Conservation (phyloP, 2,329 filamentous ascomycete species). For the Lasiodiplodia gonubiensis region DNA sequence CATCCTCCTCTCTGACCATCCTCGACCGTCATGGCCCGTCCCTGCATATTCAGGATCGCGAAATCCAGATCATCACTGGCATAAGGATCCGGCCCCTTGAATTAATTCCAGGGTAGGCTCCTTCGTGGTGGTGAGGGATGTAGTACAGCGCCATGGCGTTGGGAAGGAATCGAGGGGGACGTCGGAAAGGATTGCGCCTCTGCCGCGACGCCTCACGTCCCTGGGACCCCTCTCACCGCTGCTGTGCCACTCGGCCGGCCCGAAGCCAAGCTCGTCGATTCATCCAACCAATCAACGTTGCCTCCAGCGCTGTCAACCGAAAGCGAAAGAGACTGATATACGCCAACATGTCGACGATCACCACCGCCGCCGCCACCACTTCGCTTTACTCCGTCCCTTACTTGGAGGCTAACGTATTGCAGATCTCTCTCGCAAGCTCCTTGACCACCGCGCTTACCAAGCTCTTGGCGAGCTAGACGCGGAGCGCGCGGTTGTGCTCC, state of each 20-base stretch:
- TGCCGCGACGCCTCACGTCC: not conserved
- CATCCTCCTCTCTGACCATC: not conserved
- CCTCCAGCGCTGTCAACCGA: not conserved
- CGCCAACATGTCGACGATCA: not conserved
- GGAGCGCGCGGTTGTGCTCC: not conserved
- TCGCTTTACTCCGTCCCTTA: not conserved
- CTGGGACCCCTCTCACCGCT: not conserved
- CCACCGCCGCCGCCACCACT: too few species aligned
- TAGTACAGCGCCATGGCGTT: not conserved
- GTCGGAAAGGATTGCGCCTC: slow-evolving; percentile 14
- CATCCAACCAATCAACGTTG: not conserved
- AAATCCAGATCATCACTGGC: not conserved
- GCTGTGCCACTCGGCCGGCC: not conserved
- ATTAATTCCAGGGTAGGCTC: too few species aligned
- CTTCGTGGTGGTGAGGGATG: not conserved
- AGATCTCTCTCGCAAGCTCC: not conserved
- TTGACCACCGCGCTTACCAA: not conserved
- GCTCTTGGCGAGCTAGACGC: not conserved
- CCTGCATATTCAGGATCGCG: not conserved
- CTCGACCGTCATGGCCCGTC: not conserved
- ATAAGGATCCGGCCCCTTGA: not conserved
- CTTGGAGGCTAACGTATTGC: not conserved
- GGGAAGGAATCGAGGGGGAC: not conserved
- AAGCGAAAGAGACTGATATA: slow-evolving; percentile 3
- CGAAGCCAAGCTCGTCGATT: not conserved